Conservation (phyloP, 257 asterid genomes). For the Salvia hispanica region DNA sequence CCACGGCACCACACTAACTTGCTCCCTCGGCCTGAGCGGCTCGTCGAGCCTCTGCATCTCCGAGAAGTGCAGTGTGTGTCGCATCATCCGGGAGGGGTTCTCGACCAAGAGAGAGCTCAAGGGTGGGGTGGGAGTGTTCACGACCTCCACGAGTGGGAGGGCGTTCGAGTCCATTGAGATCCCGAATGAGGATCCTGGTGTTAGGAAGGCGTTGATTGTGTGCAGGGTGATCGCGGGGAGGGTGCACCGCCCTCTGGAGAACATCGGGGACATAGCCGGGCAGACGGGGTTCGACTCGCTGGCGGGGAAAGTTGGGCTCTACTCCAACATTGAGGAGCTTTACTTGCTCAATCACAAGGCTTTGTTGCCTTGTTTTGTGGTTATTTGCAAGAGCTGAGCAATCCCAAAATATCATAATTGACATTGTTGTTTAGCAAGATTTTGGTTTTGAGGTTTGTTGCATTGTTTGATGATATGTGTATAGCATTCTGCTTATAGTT, state of each 20-base stretch:
- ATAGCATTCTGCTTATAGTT: constrained; percentile 12
- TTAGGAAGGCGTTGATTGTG: constrained; percentile 68
- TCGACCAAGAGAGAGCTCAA: constrained; percentile 55
- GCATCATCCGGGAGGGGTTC: constrained; percentile 67
- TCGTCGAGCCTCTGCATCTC: constrained; percentile 69
- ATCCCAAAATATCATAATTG: no score
- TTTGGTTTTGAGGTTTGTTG: constrained; percentile 18
- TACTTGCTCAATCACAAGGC: constrained; percentile 80
- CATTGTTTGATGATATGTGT: not conserved
- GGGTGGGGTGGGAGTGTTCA: constrained; percentile 76
- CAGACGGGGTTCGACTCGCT: constrained; percentile 79
- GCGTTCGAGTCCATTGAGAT: constrained; percentile 66
- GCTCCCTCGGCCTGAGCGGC: constrained; percentile 72
- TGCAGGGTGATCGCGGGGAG: constrained; percentile 93
- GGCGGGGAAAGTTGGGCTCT: constrained; percentile 85
- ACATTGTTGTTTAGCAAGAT: not conserved
- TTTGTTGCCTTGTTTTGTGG: constrained; percentile 87
- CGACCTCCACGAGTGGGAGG: constrained; percentile 76
- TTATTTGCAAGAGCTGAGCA: constrained; percentile 62
- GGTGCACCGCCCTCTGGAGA: constrained; percentile 84
- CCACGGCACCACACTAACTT: constrained; percentile 68
- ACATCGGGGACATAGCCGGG: constrained; percentile 60
- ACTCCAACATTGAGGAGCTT: constrained; percentile 86
- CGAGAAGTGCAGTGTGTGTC: constrained; percentile 67
- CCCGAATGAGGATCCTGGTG: constrained; percentile 29